Base-by-base conservation (phyloP, 2,329 filamentous ascomycete genomes). In the Tolypocladium nubicola region DNA sequence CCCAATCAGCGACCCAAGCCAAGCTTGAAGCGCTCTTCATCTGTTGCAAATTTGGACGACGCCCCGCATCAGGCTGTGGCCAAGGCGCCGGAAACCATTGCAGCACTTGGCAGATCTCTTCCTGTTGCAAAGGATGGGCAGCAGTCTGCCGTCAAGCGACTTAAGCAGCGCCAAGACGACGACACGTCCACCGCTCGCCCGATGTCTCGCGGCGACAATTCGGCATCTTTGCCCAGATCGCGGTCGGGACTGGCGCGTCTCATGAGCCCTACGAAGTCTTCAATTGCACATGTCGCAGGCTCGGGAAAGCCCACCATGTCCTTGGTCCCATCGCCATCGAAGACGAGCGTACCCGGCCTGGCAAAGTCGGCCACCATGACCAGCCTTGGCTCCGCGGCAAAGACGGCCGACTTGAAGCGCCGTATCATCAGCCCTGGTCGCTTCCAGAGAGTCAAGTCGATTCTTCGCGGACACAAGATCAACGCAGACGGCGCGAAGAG, bases 231-330 rank as follows among this genome's bases (percentile, higher is more conserved):
- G 26, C 63, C 71, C 53, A 76, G 76, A 33, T 71, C 78, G 1
- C 74, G 79, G 56, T 73, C 79, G 10, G 77, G 80, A 60, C 72
- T 77, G 59, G 76, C 77, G 60, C 84, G 77, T 59, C 75, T 93
- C 37, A 82, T 86, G 70, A 95, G 89, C 7, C 90, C 91, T 0
- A 94, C 89, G 10, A 90, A 90, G 69, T 77, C 89, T 9, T 90
- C 88, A 1, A 70, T 89, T 55, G 82, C 85, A 39, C 84, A 86
- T 14, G 37, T 58, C 1, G 61, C 63, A 21, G 57, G 60, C n/a
- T 59, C 62, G 6, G 58, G 55, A 39, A 73, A 69, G 54, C 61
- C 67, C 0, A 67, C 68, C 2, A 61, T 65, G 19, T 66, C 64
- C 54, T 65, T 69, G 60, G 71, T 66, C 64, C 77, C 63, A 66